phyloP scores from a whole-genome alignment of 1,284 basidiomycete species.

The Tilletia caries region DNA sequence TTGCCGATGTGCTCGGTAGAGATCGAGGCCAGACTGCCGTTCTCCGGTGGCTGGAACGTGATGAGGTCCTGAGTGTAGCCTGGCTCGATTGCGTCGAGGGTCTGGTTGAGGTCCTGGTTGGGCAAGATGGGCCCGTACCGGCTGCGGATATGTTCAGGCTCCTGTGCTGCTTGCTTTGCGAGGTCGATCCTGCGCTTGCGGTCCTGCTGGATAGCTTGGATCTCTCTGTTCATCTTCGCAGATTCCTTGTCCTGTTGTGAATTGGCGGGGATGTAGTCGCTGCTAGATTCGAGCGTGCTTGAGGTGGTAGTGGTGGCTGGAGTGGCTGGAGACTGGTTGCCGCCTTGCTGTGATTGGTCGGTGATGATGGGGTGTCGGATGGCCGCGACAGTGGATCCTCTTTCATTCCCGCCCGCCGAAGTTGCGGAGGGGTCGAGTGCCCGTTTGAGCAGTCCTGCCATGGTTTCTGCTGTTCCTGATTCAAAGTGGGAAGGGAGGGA shows the following conservation, averaged over 20 bases:
- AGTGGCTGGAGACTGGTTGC: neutral
- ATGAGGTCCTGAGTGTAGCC: neutral
- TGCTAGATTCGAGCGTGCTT: too few relatives aligned
- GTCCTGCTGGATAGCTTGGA: neutral
- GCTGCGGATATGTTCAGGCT: neutral
- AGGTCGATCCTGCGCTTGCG: neutral
- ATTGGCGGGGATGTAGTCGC: neutral
- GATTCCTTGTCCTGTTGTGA: neutral
- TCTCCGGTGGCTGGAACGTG: neutral
- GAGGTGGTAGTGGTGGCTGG: neutral
- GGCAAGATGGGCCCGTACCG: neutral
- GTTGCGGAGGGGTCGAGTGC: neutral
- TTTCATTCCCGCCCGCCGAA: neutral
- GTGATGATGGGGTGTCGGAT: neutral
- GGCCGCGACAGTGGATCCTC: neutral
- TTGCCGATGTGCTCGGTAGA: slow-evolving; percentile 28
- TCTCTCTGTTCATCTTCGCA: neutral
- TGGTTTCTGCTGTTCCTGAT: too few relatives aligned
- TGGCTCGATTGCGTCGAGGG: neutral
- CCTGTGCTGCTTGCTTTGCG: neutral
- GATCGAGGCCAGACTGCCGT: neutral
- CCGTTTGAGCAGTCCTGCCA: neutral
- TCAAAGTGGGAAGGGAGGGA: too few relatives aligned
- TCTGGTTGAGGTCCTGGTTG: neutral
- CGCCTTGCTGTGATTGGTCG: neutral